Base-by-base conservation (phyloP, 1,284 basidiomycete genomes). In the Laetiporus sulphureus region DNA sequence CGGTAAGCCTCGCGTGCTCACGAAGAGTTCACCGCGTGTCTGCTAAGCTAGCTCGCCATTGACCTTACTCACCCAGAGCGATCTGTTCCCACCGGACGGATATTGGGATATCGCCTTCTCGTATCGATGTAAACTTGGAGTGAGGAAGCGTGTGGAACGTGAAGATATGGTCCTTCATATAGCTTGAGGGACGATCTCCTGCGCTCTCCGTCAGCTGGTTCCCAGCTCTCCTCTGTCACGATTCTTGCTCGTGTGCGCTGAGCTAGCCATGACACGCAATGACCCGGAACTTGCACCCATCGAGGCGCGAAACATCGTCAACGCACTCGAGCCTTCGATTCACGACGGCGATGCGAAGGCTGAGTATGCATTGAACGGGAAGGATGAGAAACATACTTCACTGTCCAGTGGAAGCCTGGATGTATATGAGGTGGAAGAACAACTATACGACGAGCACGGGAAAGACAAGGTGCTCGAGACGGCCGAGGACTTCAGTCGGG, bases 401-500 rank as follows among this genome's bases (percentile, higher is more conserved):
- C 24, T 24, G 29, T 42, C 41, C 8, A 37, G 22, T 29, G 33
- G 19, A 7, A 27, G 32, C 12, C 32, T 22, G 32, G 38, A 44
- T 20, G 38, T 38, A 16, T 5, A 23, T 10, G 42, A 44, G 18
- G 43, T 36, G 12, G 43, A 29, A 10, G 43, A 30, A 5, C 29
- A 36, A 29, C 43, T 44, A 2, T 35, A 40, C 33, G 38, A 44
- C 38, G 43, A 35, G 7, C 29, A 31, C n/a, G 66, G 66, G 27
- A 63, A 64, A 45, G 67, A 69, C 51, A 56, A 63, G 15, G 65
- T 66, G 23, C 68, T 69, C 44, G 67, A 68, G 47, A 71, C 72
- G 15, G 69, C 73, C 44, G 50, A 66, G 32, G 74, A 75, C 48
- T 63, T 69, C 40, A 68, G 68, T 16, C 66, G 67, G 13, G 71